Evolutionary conservation across 179 eudicot genomes (phyloP).

Genomic region (Actinidia polygama): DNA sequence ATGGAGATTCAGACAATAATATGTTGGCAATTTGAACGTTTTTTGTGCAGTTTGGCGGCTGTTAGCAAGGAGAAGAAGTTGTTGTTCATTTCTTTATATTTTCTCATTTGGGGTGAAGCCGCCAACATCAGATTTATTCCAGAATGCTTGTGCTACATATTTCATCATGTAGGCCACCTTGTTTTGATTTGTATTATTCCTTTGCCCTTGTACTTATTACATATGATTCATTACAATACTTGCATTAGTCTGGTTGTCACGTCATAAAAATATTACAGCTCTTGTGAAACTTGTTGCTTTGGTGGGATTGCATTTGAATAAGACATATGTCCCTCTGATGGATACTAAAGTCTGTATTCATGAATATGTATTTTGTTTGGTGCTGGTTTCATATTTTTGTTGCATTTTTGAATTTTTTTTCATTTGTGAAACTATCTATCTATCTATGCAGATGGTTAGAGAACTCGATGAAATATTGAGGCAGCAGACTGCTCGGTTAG

Average conservation of each 20-base stretch:
- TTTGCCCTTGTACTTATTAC: not conserved
- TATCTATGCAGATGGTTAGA: constrained; percentile 73
- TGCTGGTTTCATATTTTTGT: not conserved
- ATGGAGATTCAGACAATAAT: not conserved
- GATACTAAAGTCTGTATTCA: not conserved
- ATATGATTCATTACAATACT: not conserved
- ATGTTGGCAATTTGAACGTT: not conserved
- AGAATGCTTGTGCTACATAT: constrained; percentile 99
- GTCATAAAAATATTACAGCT: not conserved
- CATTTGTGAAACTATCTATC: not conserved
- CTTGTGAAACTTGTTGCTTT: not conserved
- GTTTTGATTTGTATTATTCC: not conserved
- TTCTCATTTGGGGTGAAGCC: constrained; percentile 99
- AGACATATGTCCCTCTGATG: not conserved
- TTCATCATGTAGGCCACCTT: constrained; percentile 78
- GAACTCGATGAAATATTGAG: constrained; percentile 85
- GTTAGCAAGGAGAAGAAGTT: constrained; percentile 91
- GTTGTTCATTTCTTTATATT: constrained; percentile 74
- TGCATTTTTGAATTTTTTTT: not conserved
- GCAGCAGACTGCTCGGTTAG: constrained; percentile 79
- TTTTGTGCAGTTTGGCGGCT: constrained; percentile 74
- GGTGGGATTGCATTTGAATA: not conserved
- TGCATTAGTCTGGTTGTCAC: not conserved
- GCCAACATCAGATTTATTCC: constrained; percentile 93
- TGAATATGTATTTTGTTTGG: not conserved